Base-by-base conservation (phyloP, 2,329 filamentous ascomycete species). In the Pseudopyricularia javanii region DNA sequence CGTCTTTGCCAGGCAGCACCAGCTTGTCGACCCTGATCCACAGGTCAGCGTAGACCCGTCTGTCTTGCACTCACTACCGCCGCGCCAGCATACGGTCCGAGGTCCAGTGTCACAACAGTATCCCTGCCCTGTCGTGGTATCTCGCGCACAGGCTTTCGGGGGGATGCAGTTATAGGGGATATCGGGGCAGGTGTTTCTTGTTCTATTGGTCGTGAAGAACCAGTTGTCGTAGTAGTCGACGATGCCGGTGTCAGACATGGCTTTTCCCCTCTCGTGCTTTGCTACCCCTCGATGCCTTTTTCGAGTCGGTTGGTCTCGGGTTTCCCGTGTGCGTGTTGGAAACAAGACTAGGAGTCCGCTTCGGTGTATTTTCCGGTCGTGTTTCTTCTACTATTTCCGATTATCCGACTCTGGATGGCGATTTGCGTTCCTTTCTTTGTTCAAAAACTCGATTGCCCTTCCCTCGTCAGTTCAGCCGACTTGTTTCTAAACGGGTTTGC, bases 111-210 rank as follows among this genome's bases (percentile, higher is more conserved):
- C 52, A 52, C 57, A 59, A 54, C 57, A 59, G 52, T 49, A 58
- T 8, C 52, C 35, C 40, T 53, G 53, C 43, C 56, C 56, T 8
- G 52, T 59, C 24, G 52, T 57, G 12, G 56, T 53, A 33, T 59
- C 57, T 22, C 56, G 55, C 7, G 56, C 55, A 53, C 57, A 59
- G 2, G 57, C 57, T 15, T 53, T 50, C n/a, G 57, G 57, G 4
- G 55, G 53, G 17, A 34, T 20, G 49, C 57, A 59, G 47, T 43
- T 28, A 26, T 45, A 30, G 37, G 11, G 22, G 28, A 56, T 51
- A 26, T 52, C 55, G 1, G 57, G 56, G 30, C 57, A 59, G 2
- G 49, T 50, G 40, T 55, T 47, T 30, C 24, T 33, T 7, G 56
- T 54, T 17, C 53, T 37, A 24, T 58, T 55, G 49, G 57, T 58